Percentiles rank a stretch among this genome's conserved stretches.
Conservation (phyloP, 208 protist genomes). For the Wallacemonas sp. region DNA sequence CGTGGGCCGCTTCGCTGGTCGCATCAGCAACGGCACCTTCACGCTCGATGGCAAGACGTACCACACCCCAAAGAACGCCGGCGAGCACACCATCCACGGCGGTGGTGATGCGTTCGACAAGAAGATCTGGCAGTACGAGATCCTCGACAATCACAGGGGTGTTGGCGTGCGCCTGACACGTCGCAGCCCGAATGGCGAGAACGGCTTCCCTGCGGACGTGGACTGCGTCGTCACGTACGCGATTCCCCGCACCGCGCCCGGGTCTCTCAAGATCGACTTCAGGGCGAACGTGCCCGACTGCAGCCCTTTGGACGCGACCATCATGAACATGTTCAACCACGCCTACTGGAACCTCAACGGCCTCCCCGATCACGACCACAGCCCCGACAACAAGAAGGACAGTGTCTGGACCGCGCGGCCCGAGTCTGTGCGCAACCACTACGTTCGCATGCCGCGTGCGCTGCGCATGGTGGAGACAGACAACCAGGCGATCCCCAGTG, state of each 20-base stretch:
- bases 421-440: conserved; percentile 39
- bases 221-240: conserved; percentile 32
- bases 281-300: conserved; percentile 29
- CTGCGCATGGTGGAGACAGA: conserved; percentile 37
- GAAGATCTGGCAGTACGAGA: conserved; percentile 52
- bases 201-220: conserved; percentile 41
- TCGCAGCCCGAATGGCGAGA: conserved; percentile 37
- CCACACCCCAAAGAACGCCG: conserved; percentile 24
- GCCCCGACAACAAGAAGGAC: conserved; percentile 8
- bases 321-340: conserved; percentile 71
- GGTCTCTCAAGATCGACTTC: conserved; percentile 32
- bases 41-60: conserved; percentile 43
- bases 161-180: conserved; percentile 24
- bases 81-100: conserved; percentile 52
- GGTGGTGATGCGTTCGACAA: conserved; percentile 62
- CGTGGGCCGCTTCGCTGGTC: conserved; percentile 64
- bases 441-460: conserved; percentile 40
- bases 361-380: conserved; percentile 27
- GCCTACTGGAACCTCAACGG: conserved; percentile 69
- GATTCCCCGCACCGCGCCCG: conserved; percentile 24
- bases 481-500: conserved; percentile 40
- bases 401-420: conserved; percentile 19
- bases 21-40: conserved; percentile 52
- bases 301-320: conserved; percentile 36
- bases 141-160: conserved; percentile 15